Evolutionary conservation across 805 yeast species (phyloP), one percentile per base, ranked within the genome.

Genomic region (Lipomyces oligophaga): DNA sequence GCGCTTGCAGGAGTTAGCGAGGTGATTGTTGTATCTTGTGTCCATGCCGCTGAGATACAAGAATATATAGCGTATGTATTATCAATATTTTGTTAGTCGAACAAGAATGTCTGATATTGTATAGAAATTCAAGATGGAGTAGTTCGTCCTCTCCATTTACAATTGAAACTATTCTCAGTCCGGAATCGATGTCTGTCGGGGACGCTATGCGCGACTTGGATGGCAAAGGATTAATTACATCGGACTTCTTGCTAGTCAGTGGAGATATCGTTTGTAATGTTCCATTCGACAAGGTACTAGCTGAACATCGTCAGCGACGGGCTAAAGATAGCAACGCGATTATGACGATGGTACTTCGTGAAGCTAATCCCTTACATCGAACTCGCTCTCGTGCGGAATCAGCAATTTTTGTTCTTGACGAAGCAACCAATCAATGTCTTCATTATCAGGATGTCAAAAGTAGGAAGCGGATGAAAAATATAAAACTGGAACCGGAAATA

Each of bases 131-230:
- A 3, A 62, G 63, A 45, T 71, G 74, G 75, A 58, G 56, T 38
- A 38, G 59, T 4, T 48, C 67, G 5, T 78, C 81, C 62, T 78
- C 95, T 2, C 96, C 97, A 1, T 90, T 93, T 65, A 76, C 77
- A 45, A 76, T 93, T 36, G 77, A 79, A 38, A 83, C 95, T 2
- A 78, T 90, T 43, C 76, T 85, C 73, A 79, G 94, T 20, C 78
- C 87, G 38, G 96, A 90, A 64, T 81, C 93, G 8, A 71, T 89
- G 65, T 85, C 95, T 22, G 95, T 90, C 8, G 98, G 98, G 57
- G 98, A 93, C 68, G 94, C 95, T 18, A 85, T 93, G 95, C 77
- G 98, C 64, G 97, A 90, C 62, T 70, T 93, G 48, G 98, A 93
- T 65, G 81, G 85, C 51, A 74, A 95, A 58, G 96, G 96, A 4